These are phyloP conservation scores for Suillus subluteus DNA, from an alignment of 768 basidiomycete species.

Conservation along the genomic window DNA sequence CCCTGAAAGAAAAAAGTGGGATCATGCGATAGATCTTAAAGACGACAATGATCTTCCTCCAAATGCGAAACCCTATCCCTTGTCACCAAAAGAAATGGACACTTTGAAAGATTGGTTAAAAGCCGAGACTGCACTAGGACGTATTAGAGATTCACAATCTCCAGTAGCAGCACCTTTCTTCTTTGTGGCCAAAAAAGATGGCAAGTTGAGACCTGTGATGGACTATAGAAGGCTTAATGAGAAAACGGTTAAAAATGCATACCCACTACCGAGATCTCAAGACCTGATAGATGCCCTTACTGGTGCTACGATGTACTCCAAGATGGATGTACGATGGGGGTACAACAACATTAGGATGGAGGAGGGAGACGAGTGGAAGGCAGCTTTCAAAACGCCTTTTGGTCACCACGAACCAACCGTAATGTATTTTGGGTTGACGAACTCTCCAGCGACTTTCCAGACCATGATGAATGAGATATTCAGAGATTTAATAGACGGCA, in stretches of 20 bases:
- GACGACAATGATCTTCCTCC: background rate
- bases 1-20: slow-evolving; percentile 11
- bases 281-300: slow-evolving; percentile 4
- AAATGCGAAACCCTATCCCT: background rate
- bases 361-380: no score
- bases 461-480: no score
- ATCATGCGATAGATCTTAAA: slow-evolving; percentile 15
- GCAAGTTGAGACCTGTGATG: slow-evolving; percentile 13
- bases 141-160: slow-evolving; percentile 19
- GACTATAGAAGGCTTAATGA: slow-evolving; percentile 21
- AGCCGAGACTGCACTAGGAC: slow-evolving; percentile 11
- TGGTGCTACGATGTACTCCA: slow-evolving; percentile 2
- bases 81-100: slow-evolving; percentile 5
- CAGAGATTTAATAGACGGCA: no score
- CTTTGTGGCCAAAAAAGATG: slow-evolving; percentile 17
- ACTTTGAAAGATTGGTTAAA: slow-evolving; percentile 13
- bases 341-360: no score
- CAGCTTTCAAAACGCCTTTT: no score
- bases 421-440: no score
- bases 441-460: no score
- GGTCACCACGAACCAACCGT: no score
- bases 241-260: slow-evolving; percentile 14
- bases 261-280: background rate
- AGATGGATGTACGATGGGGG: slow-evolving; percentile 8
- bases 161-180: slow-evolving; percentile 17